A percentile compares a stretch with the other conserved stretches of the same genome.
Conservation (phyloP, 371 early-diverging fungal species). For the Lichtheimia corymbifera region DNA sequence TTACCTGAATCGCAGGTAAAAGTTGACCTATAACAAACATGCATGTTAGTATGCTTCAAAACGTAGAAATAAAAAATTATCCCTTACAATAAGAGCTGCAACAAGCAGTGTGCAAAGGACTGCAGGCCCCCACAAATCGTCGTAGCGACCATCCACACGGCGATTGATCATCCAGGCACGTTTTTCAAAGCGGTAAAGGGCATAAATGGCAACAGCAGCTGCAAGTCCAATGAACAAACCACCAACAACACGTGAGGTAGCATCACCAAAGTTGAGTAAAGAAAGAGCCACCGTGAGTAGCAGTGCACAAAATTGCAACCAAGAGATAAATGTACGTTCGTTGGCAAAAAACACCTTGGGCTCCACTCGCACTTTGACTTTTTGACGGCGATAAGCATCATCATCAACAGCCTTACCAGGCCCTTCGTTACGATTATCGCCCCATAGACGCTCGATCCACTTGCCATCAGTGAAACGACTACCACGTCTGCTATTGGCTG, state of each 20-base stretch:
- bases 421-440: neutral
- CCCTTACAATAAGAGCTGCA: constrained; percentile 46
- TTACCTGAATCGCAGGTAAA: constrained; percentile 24
- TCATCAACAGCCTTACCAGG: constrained; percentile 3
- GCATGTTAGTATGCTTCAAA: too few relatives aligned
- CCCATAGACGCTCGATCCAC: neutral
- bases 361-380: constrained; percentile 77
- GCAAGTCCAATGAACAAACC: constrained; percentile 78
- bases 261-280: constrained; percentile 81
- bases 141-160: constrained; percentile 65
- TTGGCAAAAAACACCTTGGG: constrained; percentile 99
- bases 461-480: neutral
- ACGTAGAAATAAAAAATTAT: neutral
- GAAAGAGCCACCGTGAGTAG: constrained; percentile 74
- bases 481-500: neutral
- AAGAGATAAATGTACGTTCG: constrained; percentile 97
- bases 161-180: constrained; percentile 74
- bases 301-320: constrained; percentile 74
- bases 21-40: constrained; percentile 16
- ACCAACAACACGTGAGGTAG: constrained; percentile 65
- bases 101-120: constrained; percentile 86
- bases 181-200: constrained; percentile 90
- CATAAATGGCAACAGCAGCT: constrained; percentile 54
- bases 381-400: neutral
- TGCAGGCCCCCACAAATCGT: constrained; percentile 75